Evolutionary conservation across 192 early-diverging fungal genomes (phyloP), one percentile per base, ranked within the genome.

Genomic region (Endogone sp.): DNA sequence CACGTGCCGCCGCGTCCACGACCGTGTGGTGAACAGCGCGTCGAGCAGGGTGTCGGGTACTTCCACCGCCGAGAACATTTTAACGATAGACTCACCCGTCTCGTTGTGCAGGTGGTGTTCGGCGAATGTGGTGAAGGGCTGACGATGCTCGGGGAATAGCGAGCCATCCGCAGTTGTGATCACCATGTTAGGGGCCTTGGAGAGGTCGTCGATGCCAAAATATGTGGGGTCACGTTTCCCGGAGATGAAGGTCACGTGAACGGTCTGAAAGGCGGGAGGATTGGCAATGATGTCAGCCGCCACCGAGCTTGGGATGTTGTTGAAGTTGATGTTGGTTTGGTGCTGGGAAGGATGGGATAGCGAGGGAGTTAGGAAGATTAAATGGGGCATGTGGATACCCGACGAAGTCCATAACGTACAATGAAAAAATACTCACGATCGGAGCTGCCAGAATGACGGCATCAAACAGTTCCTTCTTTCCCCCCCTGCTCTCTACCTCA

Each of bases 361-460:
- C 4, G 10, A 76, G 13, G 25, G 27, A 27, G 2, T 4, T 26
- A 64, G 74, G 72, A 22, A 29, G 3, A 62, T 25, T 16, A 58
- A 11, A 3, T 54, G 28, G 4, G 58, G 23, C 16, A 66, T 65
- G 31, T 57, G 30, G 0, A 66, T 26, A 16, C 44, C 30, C 16
- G 62, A 59, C 29, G 6, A n/a, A 49, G 49, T 29, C n/a, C 26
- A 16, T 24, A 44, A 44, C n/a, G n/a, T n/a, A n/a, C n/a, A 44
- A 44, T 8, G 13, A 44, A 44, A 44, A 44, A 44, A 28, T 29
- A 70, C 72, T 26, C 82, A 84, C 81, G 24, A 84, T 71, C 2
- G 89, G 89, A 10, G 86, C 76, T 29, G 89, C 89, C 62, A 90
- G 62, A 26, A 90, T 78, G 27, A 90, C 78, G 4, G 75, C 77